Evolutionary conservation across 1,139 yeast genomes (phyloP).

Genomic region (Protomyces macrosporus): DNA sequence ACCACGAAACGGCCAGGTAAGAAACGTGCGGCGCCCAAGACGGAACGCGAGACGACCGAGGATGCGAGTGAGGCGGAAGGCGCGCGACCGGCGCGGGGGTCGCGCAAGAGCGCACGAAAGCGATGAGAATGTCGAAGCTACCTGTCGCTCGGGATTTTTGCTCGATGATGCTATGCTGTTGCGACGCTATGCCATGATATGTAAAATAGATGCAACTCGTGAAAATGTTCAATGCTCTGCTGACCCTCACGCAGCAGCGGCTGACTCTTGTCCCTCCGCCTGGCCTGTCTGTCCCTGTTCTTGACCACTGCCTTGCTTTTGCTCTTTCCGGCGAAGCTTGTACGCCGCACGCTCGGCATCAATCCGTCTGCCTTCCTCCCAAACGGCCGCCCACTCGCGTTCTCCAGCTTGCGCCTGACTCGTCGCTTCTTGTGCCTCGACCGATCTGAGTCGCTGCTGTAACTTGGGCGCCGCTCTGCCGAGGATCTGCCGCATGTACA

Average conservation of each 20-base stretch:
- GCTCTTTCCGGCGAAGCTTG: conserved; percentile 10
- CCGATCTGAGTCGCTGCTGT: not conserved
- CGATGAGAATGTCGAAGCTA: not conserved
- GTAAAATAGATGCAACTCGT: no score
- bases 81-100: not conserved
- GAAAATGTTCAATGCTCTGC: not conserved
- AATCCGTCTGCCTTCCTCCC: conserved; percentile 18
- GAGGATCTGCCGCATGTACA: conserved; percentile 14
- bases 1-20: not conserved
- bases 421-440: not conserved
- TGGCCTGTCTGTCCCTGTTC: not conserved
- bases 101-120: not conserved
- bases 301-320: not conserved
- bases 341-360: conserved; percentile 19
- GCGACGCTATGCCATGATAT: not conserved
- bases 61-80: not conserved
- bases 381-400: conserved; percentile 8
- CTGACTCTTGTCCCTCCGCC: not conserved
- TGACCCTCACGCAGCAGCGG: not conserved
- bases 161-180: not conserved
- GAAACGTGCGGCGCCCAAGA: not conserved
- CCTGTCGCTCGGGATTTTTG: not conserved
- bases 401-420: not conserved
- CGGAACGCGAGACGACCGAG: not conserved
- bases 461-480: not conserved